These are phyloP conservation scores for Erythrobasidium hasegawianum DNA, from an alignment of 1,284 basidiomycete genomes.

Conservation along the genomic window DNA sequence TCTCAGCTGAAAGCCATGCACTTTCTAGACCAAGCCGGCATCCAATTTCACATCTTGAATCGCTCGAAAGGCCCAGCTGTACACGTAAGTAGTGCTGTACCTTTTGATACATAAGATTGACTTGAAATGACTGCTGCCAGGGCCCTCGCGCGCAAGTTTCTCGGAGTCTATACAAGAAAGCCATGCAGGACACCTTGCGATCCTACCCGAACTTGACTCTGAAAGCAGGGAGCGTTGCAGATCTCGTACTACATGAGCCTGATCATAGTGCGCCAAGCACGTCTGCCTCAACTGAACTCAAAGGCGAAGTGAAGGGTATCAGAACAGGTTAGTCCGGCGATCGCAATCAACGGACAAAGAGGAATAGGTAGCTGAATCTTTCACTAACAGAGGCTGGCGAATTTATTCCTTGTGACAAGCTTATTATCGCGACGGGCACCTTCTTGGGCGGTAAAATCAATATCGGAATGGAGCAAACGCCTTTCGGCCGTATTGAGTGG, in stretches of 20 bases:
- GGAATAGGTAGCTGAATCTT: not conserved
- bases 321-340: slow-evolving; percentile 61
- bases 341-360: not conserved
- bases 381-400: slow-evolving; percentile 69
- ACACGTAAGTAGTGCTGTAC: slow-evolving; percentile 58
- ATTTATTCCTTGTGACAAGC: slow-evolving; percentile 67
- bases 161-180: slow-evolving; percentile 69
- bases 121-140: too few relatives aligned
- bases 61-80: slow-evolving; percentile 80
- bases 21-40: slow-evolving; percentile 69
- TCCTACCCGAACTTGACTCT: slow-evolving; percentile 67
- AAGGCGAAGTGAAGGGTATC: slow-evolving; percentile 60
- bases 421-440: slow-evolving; percentile 84
- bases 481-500: slow-evolving; percentile 76
- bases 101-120: not conserved
- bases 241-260: slow-evolving; percentile 61
- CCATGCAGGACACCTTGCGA: slow-evolving; percentile 69
- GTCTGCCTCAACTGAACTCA: slow-evolving; percentile 40
- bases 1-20: not conserved
- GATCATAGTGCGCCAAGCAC: not conserved
- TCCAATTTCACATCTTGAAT: slow-evolving; percentile 82
- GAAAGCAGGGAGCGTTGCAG: slow-evolving; percentile 69
- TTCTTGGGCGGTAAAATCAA: slow-evolving; percentile 86
- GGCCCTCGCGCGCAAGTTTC: slow-evolving; percentile 87
- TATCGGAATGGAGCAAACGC: slow-evolving; percentile 71